These are phyloP conservation scores for Rhodotorula glutinis DNA, from an alignment of 1,284 basidiomycete genomes.

Conservation along the genomic window DNA sequence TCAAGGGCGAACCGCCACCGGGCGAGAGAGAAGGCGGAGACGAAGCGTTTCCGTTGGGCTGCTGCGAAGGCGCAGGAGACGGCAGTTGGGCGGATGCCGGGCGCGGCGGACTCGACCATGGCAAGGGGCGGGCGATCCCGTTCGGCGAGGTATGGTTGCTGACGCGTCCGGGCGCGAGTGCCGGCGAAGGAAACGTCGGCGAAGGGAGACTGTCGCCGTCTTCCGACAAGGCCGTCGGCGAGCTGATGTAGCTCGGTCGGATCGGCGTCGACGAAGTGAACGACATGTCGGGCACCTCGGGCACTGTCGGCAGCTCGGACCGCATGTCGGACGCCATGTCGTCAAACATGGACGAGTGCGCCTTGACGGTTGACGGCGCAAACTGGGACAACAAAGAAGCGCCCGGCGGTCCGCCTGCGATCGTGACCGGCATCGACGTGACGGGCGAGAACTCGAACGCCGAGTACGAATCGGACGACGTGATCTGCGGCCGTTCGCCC, in stretches of 20 bases:
- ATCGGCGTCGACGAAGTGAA: background rate
- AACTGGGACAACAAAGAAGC: slow-evolving; percentile 23
- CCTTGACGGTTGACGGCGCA: slow-evolving; percentile 24
- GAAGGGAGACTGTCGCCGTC: slow-evolving; percentile 37
- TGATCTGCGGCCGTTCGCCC: slow-evolving; percentile 7
- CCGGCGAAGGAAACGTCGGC: slow-evolving; percentile 34
- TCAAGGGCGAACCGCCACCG: background rate
- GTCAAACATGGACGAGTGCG: slow-evolving; percentile 14
- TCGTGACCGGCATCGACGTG: slow-evolving; percentile 20
- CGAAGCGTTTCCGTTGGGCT: too few relatives aligned
- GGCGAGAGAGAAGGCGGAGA: background rate
- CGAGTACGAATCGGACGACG: slow-evolving; percentile 8
- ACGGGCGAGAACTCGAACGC: slow-evolving; percentile 30
- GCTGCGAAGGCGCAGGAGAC: background rate
- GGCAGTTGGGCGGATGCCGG: too few relatives aligned
- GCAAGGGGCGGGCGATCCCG: background rate
- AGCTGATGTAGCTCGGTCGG: slow-evolving; percentile 19
- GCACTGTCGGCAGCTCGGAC: slow-evolving; percentile 20
- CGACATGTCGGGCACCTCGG: slow-evolving; percentile 23
- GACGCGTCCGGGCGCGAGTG: background rate
- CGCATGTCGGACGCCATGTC: slow-evolving; percentile 19
- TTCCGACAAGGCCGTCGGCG: slow-evolving; percentile 20
- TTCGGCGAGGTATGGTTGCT: slow-evolving; percentile 7
- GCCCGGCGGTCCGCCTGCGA: slow-evolving; percentile 13
- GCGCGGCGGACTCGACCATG: slow-evolving; percentile 9